Evolutionary conservation across 2,329 filamentous ascomycete species (phyloP), one percentile per base, ranked within the genome.

Genomic region (Sporothrix pallida): DNA sequence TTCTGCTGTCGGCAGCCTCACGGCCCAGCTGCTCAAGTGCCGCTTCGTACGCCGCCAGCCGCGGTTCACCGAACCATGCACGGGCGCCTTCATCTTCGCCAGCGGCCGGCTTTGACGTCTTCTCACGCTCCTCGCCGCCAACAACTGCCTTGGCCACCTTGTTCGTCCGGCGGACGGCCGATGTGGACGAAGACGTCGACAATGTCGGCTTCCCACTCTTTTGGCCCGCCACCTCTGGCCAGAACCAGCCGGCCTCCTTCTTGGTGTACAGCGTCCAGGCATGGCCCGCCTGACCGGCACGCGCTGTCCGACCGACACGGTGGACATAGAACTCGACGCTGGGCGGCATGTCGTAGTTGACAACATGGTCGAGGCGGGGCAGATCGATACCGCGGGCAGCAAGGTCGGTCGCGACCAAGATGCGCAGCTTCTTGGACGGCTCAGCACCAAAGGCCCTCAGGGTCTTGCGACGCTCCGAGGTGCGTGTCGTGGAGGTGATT

Each of bases 291-390:
- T 90, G 89, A 1, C 92, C 94, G 0, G 93, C 96, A 80, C 95
- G 88, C 0, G 95, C 95, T 0, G 95, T 98, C 73, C 96, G 90
- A 52, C 96, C 95, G 1, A 98, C 94, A 56, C 96, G 91, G 81
- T 98, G 96, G 4, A 98, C 90, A 78, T 98, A 98, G 31, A 90
- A 92, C 6, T 92, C 92, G 48, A 94, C 84, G 78, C 91, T 95
- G 4, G 90, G 87, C 0, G 95, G 95, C 70, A 98, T 87, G 80
- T 98, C 95, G 84, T 98, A 98, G 83, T 97, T 98, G 82, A 98
- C 86, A 65, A 98, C 94, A 79, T 97, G 93, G 50, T 91, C 90
- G 65, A 98, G 87, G 65, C 89, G 87, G 0, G 90, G 89, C 13
- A 97, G 86, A 81, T 98, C 95, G 37, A 98, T 90, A 78, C 95